Conservation (phyloP, 257 asterid species). For the Lithospermum erythrorhizon region DNA sequence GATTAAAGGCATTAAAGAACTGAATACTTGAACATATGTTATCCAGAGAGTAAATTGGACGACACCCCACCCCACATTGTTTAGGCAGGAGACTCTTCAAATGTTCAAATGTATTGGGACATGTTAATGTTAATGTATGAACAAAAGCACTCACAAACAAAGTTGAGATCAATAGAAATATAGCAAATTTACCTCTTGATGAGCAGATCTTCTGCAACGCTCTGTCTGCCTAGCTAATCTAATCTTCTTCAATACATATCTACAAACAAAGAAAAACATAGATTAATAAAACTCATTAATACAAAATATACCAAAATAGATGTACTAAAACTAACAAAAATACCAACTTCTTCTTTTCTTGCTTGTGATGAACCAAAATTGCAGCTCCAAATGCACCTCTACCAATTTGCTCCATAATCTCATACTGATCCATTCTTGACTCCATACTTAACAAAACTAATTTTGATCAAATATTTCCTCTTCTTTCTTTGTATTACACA, state of each 20-base stretch:
- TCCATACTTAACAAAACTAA: constrained; percentile 35
- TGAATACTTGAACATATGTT: not conserved
- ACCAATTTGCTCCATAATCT: constrained; percentile 99
- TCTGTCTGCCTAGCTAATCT: constrained; percentile 95
- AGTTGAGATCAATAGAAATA: not conserved
- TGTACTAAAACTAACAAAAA: constrained; percentile 2
- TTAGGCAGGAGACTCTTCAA: too few species aligned
- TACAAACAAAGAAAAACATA: constrained; percentile 16
- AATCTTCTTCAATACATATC: constrained; percentile 96
- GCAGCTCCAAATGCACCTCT: constrained; percentile 99
- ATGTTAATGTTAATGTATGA: too few species aligned
- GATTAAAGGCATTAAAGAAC: not conserved
- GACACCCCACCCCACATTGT: too few species aligned
- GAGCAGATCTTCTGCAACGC: constrained; percentile 98
- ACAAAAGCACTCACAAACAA: not conserved
- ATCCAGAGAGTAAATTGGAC: too few species aligned
- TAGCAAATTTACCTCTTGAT: constrained; percentile 62
- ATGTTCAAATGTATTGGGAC: too few species aligned
- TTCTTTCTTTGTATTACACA: not conserved
- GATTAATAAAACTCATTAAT: constrained; percentile 1
- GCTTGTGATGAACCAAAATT: constrained; percentile 86
- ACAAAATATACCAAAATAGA: constrained; percentile 13
- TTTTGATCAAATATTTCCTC: not conserved
- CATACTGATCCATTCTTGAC: constrained; percentile 95
- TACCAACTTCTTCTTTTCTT: constrained; percentile 67